These are phyloP conservation scores for Trametes elegans DNA, from an alignment of 768 basidiomycete genomes.

Conservation along the genomic window DNA sequence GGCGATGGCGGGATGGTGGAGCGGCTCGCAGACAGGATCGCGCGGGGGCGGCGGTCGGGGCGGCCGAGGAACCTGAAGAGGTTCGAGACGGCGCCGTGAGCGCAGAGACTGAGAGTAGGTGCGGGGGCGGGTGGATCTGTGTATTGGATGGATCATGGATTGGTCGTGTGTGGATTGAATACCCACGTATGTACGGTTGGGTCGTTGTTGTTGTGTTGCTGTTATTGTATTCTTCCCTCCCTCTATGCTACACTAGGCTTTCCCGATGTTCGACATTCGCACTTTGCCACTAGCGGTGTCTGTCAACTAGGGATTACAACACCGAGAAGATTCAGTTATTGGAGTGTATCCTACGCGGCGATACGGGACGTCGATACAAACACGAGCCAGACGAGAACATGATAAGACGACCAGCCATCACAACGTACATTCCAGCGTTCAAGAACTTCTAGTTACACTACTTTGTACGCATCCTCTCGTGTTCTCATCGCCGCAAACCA, in stretches of 20 bases:
- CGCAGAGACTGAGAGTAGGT: background rate
- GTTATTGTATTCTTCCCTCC: background rate
- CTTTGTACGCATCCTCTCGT: background rate
- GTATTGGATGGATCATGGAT: background rate
- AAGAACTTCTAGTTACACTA: background rate
- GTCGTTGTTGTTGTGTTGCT: background rate
- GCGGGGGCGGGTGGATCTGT: background rate
- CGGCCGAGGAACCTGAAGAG: constrained; percentile 58
- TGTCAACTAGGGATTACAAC: no score
- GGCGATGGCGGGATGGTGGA: constrained; percentile 55
- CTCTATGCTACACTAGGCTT: no score
- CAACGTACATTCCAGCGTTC: constrained; percentile 11
- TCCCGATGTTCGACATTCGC: no score
- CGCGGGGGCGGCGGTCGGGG: constrained; percentile 47
- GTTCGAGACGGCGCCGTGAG: constrained; percentile 48
- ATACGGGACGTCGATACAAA: no score
- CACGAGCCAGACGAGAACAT: background rate
- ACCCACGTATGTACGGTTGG: background rate
- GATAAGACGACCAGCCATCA: background rate
- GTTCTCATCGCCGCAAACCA: background rate
- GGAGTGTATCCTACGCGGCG: background rate
- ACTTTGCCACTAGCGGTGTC: no score
- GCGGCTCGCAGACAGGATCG: constrained; percentile 60
- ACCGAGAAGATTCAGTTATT: no score
- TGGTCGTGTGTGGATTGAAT: background rate